phyloP scores from a whole-genome alignment of 2,329 filamentous ascomycete species.

The Gaeumannomyces sp. region DNA sequence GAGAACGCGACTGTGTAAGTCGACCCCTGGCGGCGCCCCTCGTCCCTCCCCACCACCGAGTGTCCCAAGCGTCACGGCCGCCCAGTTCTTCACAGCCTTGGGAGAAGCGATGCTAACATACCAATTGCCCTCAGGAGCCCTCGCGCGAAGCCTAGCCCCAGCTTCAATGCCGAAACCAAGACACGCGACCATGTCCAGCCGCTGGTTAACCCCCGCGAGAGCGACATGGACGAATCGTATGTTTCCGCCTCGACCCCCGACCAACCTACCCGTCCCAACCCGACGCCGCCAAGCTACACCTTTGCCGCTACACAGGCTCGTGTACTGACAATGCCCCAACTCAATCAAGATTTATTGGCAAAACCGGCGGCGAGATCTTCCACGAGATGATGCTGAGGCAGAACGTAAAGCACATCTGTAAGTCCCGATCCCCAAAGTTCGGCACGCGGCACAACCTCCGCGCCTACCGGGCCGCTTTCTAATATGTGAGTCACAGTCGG shows the following conservation, averaged over 20 bases:
- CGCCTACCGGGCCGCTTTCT: background rate
- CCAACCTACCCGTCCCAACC: background rate
- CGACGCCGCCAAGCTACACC: background rate
- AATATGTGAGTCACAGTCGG: slow-evolving; percentile 48
- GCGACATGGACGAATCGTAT: slow-evolving; percentile 76
- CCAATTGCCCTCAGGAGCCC: slow-evolving; percentile 36
- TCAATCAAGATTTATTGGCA: slow-evolving; percentile 71
- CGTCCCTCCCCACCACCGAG: background rate
- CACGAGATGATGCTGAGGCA: slow-evolving; percentile 98
- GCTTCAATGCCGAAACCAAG: slow-evolving; percentile 45
- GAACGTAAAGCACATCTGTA: slow-evolving; percentile 89
- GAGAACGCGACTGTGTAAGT: slow-evolving; percentile 49
- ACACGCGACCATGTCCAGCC: slow-evolving; percentile 60
- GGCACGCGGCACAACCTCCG: background rate
- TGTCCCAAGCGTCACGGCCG: background rate
- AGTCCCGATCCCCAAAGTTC: slow-evolving; percentile 33
- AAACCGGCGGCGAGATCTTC: slow-evolving; percentile 93
- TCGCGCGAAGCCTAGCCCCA: slow-evolving; percentile 56
- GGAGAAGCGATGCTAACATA: slow-evolving; percentile 18
- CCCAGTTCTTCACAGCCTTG: slow-evolving; percentile 3
- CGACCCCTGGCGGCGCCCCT: slow-evolving; percentile 8
- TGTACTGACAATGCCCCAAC: slow-evolving; percentile 11
- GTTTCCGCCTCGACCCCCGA: slow-evolving; percentile 27
- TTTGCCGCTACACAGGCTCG: background rate
- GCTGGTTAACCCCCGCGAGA: slow-evolving; percentile 52